A percentile compares a stretch with the other conserved stretches of the same genome.
phyloP scores from a whole-genome alignment of 2,329 filamentous ascomycete species.

The Penicillium sp. region DNA sequence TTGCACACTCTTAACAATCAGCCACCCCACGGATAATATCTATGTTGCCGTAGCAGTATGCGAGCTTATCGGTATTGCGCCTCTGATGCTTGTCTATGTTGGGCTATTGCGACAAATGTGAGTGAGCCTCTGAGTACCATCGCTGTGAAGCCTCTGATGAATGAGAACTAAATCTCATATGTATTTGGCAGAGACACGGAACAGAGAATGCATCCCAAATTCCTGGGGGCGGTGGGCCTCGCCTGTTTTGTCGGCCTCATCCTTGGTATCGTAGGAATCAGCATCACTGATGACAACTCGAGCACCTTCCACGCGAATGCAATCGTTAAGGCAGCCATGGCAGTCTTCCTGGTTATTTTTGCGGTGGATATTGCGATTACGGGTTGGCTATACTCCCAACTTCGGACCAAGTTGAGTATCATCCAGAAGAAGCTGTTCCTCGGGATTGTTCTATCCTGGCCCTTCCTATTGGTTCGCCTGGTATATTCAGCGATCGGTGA shows the following conservation, averaged over 20 bases:
- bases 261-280: constrained; percentile 32
- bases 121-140: constrained; percentile 17
- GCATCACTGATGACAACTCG: constrained; percentile 8
- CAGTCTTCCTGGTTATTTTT: constrained; percentile 30
- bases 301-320: constrained; percentile 11
- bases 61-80: constrained; percentile 36
- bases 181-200: constrained; percentile 11
- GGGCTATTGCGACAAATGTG: constrained; percentile 36
- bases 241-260: constrained; percentile 29
- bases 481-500: constrained; percentile 32
- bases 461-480: constrained; percentile 35
- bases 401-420: constrained; percentile 10
- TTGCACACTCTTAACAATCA: constrained; percentile 30
- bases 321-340: constrained; percentile 31
- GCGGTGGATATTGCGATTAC: constrained; percentile 21
- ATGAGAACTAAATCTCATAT: neutral
- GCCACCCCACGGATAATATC: constrained; percentile 23
- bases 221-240: constrained; percentile 15
- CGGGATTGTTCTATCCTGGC: constrained; percentile 30
- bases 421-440: constrained; percentile 36
- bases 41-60: constrained; percentile 32
- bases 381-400: constrained; percentile 20
- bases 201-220: constrained; percentile 22
- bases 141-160: neutral
- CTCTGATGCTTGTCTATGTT: constrained; percentile 33